phyloP scores from a whole-genome alignment of 177 flowering plant species.

The Telopea speciosissima region DNA sequence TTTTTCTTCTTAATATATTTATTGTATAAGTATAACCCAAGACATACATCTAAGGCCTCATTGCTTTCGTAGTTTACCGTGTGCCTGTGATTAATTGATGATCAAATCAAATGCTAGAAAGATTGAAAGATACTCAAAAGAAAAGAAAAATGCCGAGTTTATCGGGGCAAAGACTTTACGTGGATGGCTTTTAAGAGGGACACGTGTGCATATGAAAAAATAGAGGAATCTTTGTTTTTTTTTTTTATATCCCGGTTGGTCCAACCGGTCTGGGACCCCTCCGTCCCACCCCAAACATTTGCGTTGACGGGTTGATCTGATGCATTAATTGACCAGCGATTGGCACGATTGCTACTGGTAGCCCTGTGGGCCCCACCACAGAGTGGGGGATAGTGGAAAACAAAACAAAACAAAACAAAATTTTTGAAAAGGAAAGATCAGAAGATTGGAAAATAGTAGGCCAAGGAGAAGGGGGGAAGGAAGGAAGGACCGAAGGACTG shows the following conservation, averaged over 20 bases:
- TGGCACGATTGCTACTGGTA: conserved; percentile 8
- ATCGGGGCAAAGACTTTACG: neutral
- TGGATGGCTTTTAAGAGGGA: neutral
- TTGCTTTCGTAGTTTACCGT: no score
- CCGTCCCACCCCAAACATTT: neutral
- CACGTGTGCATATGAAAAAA: neutral
- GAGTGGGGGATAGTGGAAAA: neutral
- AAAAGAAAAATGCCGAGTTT: no score
- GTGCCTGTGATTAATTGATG: no score
- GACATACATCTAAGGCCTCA: no score
- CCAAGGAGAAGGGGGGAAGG: neutral
- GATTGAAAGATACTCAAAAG: no score
- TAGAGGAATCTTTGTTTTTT: neutral
- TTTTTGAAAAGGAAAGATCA: neutral
- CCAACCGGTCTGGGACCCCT: neutral
- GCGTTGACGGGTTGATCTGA: conserved; percentile 13
- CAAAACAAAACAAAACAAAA: neutral
- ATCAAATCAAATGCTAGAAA: no score
- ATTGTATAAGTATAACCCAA: no score
- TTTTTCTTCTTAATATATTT: no score
- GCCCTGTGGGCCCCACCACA: conserved; percentile 12
- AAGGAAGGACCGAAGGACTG: no score
- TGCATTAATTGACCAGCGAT: conserved; percentile 12
- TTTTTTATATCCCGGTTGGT: conserved; percentile 5
- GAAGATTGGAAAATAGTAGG: neutral